A percentile compares a stretch with the other conserved stretches of the same genome.
phyloP scores from a whole-genome alignment of 495 filamentous ascomycete genomes.

The Penicillium coffeae region DNA sequence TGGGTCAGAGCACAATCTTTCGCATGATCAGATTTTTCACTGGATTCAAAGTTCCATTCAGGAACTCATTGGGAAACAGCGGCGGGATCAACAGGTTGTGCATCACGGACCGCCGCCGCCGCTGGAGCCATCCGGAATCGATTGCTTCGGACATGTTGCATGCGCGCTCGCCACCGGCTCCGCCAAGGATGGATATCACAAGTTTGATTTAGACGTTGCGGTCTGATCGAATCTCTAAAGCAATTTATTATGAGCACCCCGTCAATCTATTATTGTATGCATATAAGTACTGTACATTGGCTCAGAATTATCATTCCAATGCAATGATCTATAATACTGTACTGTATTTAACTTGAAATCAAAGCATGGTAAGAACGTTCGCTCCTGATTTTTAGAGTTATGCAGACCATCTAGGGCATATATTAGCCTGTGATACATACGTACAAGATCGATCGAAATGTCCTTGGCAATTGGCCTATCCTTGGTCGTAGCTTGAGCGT shows the following conservation, averaged over 20 bases:
- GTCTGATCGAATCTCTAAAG: too few species aligned
- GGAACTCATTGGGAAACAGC: constrained; percentile 42
- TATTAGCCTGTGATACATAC: too few species aligned
- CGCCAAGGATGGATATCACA: constrained; percentile 71
- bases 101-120: background rate
- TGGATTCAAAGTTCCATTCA: constrained; percentile 48
- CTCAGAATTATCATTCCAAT: too few species aligned
- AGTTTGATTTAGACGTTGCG: constrained; percentile 80
- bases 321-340: too few species aligned
- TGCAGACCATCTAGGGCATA: too few species aligned
- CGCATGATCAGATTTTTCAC: constrained; percentile 50
- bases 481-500: too few species aligned
- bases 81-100: constrained; percentile 1
- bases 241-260: too few species aligned
- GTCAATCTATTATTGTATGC: background rate
- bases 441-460: too few species aligned
- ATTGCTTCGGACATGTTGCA: constrained; percentile 37
- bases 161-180: constrained; percentile 30
- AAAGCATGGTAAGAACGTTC: too few species aligned
- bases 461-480: too few species aligned
- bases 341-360: too few species aligned
- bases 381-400: too few species aligned
- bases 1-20: constrained; percentile 5
- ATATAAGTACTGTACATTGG: background rate
- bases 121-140: constrained; percentile 26